A percentile compares a stretch with the other conserved stretches of the same genome.
These are phyloP conservation scores for Fusarium clavum DNA, from an alignment of 2,329 filamentous ascomycete genomes.

Conservation along the genomic window DNA sequence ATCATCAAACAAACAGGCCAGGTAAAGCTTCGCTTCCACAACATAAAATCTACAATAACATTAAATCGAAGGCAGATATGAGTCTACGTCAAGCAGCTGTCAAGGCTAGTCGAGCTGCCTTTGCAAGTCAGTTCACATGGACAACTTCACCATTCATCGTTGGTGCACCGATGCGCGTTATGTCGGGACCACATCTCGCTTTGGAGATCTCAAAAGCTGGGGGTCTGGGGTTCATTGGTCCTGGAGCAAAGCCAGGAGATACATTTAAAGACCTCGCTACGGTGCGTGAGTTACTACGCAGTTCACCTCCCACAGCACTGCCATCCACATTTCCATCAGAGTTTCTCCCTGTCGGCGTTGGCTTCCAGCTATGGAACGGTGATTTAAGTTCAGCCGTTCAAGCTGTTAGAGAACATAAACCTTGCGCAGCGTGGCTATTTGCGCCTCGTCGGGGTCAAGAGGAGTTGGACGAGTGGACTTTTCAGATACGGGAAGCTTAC, in stretches of 20 bases:
- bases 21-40: neutral
- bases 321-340: conserved; percentile 20
- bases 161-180: conserved; percentile 76
- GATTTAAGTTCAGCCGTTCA: conserved; percentile 49
- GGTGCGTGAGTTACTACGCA: conserved; percentile 42
- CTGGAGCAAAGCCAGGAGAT: conserved; percentile 51
- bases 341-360: conserved; percentile 59
- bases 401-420: conserved; percentile 48
- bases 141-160: conserved; percentile 63
- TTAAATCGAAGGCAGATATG: conserved; percentile 1
- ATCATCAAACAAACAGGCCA: neutral
- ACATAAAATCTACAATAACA: neutral
- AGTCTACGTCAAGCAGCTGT: conserved; percentile 3
- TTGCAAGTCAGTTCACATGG: conserved; percentile 43
- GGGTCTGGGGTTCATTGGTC: conserved; percentile 68
- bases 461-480: conserved; percentile 59
- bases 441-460: conserved; percentile 50
- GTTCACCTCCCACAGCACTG: neutral
- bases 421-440: conserved; percentile 61
- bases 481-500: conserved; percentile 54
- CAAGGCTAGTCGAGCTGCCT: conserved; percentile 11
- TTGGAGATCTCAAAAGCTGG: conserved; percentile 76
- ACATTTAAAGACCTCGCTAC: conserved; percentile 49
- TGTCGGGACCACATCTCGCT: conserved; percentile 67
- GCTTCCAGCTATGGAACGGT: conserved; percentile 58